Percentiles rank a stretch among this genome's conserved stretches.
phyloP scores from a whole-genome alignment of 768 basidiomycete species.

The Kwoniella dejecticola region DNA sequence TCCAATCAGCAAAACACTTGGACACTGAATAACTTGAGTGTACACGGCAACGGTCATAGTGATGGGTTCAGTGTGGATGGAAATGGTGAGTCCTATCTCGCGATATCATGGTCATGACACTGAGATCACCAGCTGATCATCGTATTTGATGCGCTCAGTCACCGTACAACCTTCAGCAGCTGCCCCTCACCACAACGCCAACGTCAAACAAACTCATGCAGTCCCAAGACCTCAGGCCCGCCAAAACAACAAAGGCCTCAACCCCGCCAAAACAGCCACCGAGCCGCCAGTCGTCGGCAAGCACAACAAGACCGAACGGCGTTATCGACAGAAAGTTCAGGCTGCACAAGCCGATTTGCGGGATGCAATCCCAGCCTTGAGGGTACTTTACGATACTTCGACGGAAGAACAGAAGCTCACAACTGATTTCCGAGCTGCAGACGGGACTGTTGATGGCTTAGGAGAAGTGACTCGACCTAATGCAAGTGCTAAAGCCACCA shows the following conservation, averaged over 20 bases:
- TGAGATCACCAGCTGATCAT: no score
- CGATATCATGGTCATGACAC: no score
- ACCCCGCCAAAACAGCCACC: not conserved
- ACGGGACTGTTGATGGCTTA: constrained; percentile 50
- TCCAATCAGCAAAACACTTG: not conserved
- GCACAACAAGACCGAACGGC: constrained; percentile 55
- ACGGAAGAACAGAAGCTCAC: constrained; percentile 44
- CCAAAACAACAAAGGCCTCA: constrained; percentile 4
- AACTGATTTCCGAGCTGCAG: constrained; percentile 45
- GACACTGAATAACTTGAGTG: no score
- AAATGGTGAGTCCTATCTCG: no score
- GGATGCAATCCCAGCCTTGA: constrained; percentile 52
- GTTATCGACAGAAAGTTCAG: constrained; percentile 55
- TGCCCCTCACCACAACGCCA: not conserved
- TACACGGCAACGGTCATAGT: no score
- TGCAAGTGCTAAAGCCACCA: constrained; percentile 52
- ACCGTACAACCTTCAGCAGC: not conserved
- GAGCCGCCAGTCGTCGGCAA: constrained; percentile 39
- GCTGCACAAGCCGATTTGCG: constrained; percentile 52
- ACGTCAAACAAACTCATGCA: not conserved
- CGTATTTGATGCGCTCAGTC: no score
- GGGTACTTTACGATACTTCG: constrained; percentile 53
- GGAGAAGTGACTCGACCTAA: constrained; percentile 52
- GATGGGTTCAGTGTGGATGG: no score
- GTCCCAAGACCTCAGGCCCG: not conserved